Conservation (phyloP, 176 grass and related monocot genomes). For the Phyllostachys edulis region DNA sequence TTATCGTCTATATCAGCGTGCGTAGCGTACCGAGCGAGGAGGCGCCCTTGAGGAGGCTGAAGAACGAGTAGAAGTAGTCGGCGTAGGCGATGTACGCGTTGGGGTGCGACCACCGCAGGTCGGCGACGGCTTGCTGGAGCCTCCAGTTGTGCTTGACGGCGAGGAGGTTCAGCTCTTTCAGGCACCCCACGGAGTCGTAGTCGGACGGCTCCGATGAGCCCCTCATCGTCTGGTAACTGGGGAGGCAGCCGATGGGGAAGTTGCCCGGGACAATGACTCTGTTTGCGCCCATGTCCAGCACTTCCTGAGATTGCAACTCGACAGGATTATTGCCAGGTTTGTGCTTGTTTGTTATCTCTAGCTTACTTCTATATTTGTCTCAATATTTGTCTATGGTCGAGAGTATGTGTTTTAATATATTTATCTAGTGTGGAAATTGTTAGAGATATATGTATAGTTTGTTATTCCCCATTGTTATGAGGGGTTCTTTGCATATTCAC, state of each 20-base stretch:
- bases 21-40: slow-evolving; percentile 44
- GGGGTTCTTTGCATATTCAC: no score
- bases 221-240: slow-evolving; percentile 68
- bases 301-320: slow-evolving; percentile 36
- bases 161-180: slow-evolving; percentile 66
- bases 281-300: slow-evolving; percentile 65
- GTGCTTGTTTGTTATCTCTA: background rate
- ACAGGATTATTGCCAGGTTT: background rate
- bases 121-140: slow-evolving; percentile 48
- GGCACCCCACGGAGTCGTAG: slow-evolving; percentile 61
- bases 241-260: slow-evolving; percentile 85
- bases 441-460: no score
- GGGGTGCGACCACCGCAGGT: slow-evolving; percentile 38
- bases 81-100: slow-evolving; percentile 63
- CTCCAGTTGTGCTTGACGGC: slow-evolving; percentile 63
- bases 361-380: background rate
- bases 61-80: slow-evolving; percentile 80
- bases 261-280: slow-evolving; percentile 77
- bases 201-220: slow-evolving; percentile 19
- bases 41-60: slow-evolving; percentile 54
- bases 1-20: background rate
- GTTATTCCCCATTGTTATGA: no score
- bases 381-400: no score
- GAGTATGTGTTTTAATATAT: no score
- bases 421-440: no score